Evolutionary conservation across 176 grass and related monocot genomes (phyloP).

Genomic region (barley (Hordeum vulgare)): DNA sequence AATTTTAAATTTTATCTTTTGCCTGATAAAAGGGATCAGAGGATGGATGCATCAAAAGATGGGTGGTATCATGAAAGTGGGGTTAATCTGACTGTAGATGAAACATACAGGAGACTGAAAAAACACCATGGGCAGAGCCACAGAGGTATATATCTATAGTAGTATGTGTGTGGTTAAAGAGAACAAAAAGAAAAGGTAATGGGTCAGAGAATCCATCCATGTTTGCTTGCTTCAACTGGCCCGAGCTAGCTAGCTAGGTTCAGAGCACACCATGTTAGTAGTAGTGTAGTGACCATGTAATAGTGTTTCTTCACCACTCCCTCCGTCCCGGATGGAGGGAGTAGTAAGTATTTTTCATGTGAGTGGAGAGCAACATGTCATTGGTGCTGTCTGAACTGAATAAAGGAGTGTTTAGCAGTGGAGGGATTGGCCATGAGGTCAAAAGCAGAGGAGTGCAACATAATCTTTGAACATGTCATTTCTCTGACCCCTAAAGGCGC

Average conservation of each 20-base stretch:
- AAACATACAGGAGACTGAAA: slow-evolving; percentile 3
- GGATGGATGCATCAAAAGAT: slow-evolving; percentile 22
- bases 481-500: slow-evolving; percentile 22
- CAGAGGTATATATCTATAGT: not conserved
- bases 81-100: slow-evolving; percentile 10
- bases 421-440: not conserved
- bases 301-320: not conserved
- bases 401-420: not conserved
- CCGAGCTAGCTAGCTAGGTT: not conserved
- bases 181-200: not conserved
- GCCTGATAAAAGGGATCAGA: slow-evolving; percentile 1
- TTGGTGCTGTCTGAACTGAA: slow-evolving; percentile 23
- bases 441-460: not conserved
- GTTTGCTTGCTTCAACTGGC: slow-evolving; percentile 26
- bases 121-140: not conserved
- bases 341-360: too few species aligned
- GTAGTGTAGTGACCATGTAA: not conserved
- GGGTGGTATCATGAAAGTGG: slow-evolving; percentile 16
- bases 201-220: slow-evolving; percentile 23
- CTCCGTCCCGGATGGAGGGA: too few species aligned
- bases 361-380: not conserved
- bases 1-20: slow-evolving; percentile 3
- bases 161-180: not conserved
- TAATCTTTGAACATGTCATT: slow-evolving; percentile 1
- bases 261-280: not conserved